A percentile compares a stretch with the other conserved stretches of the same genome.
These are phyloP conservation scores for Diaporthe nobilis DNA, from an alignment of 2,329 filamentous ascomycete genomes.

Conservation along the genomic window DNA sequence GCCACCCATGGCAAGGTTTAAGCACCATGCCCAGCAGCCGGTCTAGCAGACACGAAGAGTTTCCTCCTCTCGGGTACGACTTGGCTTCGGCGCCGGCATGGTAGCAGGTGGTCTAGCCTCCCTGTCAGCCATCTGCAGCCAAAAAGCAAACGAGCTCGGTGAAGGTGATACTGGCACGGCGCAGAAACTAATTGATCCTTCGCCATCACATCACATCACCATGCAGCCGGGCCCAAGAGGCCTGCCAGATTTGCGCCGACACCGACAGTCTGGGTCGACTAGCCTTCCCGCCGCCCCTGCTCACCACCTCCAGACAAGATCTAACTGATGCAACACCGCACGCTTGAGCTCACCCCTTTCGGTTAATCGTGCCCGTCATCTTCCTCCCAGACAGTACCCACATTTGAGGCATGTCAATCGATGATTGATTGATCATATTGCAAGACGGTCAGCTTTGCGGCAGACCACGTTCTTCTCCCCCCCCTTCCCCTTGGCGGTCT, in stretches of 20 bases:
- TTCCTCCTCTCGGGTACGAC: slow-evolving; percentile 6
- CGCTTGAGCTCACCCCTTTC: slow-evolving; percentile 18
- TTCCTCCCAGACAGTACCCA: slow-evolving; percentile 15
- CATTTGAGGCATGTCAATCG: slow-evolving; percentile 5
- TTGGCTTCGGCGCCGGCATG: slow-evolving; percentile 24
- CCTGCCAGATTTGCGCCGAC: slow-evolving; percentile 25
- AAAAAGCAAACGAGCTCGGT: slow-evolving; percentile 5
- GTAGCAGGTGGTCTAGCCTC: slow-evolving; percentile 9
- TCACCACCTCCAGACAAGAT: slow-evolving; percentile 37
- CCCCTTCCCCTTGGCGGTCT: neutral
- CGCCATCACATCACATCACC: slow-evolving; percentile 22
- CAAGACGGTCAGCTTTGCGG: slow-evolving; percentile 20
- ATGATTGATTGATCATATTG: slow-evolving; percentile 17
- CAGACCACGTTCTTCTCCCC: slow-evolving; percentile 2
- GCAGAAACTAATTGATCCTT: slow-evolving; percentile 32
- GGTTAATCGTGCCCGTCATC: neutral
- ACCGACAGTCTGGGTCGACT: slow-evolving; percentile 42
- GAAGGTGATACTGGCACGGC: slow-evolving; percentile 1
- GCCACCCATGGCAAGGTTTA: slow-evolving; percentile 1
- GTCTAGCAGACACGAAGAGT: slow-evolving; percentile 20
- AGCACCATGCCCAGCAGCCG: neutral
- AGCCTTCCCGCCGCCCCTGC: slow-evolving; percentile 43
- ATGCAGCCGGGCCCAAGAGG: slow-evolving; percentile 6
- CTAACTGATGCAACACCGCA: slow-evolving; percentile 30
- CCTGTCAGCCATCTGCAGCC: slow-evolving; percentile 17